Conservation (phyloP, 148 eudicot species). For the Polygonum aviculare region DNA sequence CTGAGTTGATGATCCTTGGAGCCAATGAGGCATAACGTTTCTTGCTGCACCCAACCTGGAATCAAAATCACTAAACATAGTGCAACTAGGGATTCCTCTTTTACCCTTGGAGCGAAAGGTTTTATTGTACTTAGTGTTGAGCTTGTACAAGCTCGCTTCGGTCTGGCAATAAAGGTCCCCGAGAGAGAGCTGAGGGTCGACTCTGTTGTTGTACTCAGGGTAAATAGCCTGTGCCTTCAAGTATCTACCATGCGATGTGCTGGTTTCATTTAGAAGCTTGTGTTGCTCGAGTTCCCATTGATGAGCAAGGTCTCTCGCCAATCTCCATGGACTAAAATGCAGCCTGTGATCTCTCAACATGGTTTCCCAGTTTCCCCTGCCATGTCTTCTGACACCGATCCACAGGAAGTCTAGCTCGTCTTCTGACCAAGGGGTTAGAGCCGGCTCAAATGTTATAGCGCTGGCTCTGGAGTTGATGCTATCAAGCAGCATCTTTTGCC, state of each 20-base stretch:
- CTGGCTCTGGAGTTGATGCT: conserved; percentile 29
- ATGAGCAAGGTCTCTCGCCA: conserved; percentile 36
- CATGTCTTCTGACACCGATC: conserved; percentile 65
- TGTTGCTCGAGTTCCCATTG: conserved; percentile 51
- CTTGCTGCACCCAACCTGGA: conserved; percentile 4
- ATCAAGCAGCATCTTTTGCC: conserved; percentile 39
- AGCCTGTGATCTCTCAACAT: conserved; percentile 54
- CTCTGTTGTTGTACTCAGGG: conserved; percentile 10
- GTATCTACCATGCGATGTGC: conserved; percentile 18
- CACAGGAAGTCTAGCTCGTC: conserved; percentile 62
- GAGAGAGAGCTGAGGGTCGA: conserved; percentile 34
- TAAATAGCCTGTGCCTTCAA: conserved; percentile 18
- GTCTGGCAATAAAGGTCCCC: conserved; percentile 29
- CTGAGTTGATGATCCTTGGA: conserved; percentile 20
- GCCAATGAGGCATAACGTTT: conserved; percentile 33
- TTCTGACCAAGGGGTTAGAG: conserved; percentile 41
- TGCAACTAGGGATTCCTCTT: conserved; percentile 7
- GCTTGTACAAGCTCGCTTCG: conserved; percentile 11
- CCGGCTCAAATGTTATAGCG: conserved; percentile 22
- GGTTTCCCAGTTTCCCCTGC: conserved; percentile 59
- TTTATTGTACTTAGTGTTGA: conserved; percentile 10
- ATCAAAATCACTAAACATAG: conserved; percentile 15
- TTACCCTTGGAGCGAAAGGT: conserved; percentile 8
- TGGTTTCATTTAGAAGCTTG: conserved; percentile 24
- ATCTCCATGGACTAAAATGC: conserved; percentile 44